Percentiles rank a stretch among this genome's conserved stretches.
Conservation (phyloP, 108 stramenopile genomes). For the Skeletonema tropicum region DNA sequence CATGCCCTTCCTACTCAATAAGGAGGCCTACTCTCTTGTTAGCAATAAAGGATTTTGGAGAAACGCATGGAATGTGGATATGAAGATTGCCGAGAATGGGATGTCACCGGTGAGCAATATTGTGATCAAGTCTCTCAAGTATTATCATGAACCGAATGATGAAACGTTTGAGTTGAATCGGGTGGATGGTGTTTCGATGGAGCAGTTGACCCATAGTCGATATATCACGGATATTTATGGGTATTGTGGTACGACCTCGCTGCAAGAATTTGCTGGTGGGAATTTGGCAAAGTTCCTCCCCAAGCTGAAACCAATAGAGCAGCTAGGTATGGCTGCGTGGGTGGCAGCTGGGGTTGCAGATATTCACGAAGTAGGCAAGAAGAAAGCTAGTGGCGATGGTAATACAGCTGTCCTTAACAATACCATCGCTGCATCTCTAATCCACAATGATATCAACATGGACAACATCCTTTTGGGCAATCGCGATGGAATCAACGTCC, state of each 20-base stretch:
- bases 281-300: slow-evolving; percentile 41
- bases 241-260: slow-evolving; percentile 70
- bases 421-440: slow-evolving; percentile 47
- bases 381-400: not conserved
- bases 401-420: slow-evolving; percentile 3
- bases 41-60: slow-evolving; percentile 59
- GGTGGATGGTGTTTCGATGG: slow-evolving; percentile 85
- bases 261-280: slow-evolving; percentile 56
- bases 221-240: slow-evolving; percentile 77
- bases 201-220: slow-evolving; percentile 65
- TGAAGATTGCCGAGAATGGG: slow-evolving; percentile 10
- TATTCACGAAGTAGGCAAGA: slow-evolving; percentile 62
- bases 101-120: slow-evolving; percentile 14
- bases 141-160: slow-evolving; percentile 46
- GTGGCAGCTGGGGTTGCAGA: slow-evolving; percentile 75
- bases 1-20: slow-evolving; percentile 12
- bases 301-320: slow-evolving; percentile 42
- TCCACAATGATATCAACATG: slow-evolving; percentile 84
- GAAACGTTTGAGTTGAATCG: slow-evolving; percentile 84
- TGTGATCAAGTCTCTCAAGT: slow-evolving; percentile 53
- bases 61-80: slow-evolving; percentile 54
- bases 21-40: slow-evolving; percentile 34
- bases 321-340: slow-evolving; percentile 66
- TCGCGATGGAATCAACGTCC: slow-evolving; percentile 56
- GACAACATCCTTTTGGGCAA: slow-evolving; percentile 65